phyloP scores from a whole-genome alignment of 805 yeast genomes.

The Starmerella geochares region DNA sequence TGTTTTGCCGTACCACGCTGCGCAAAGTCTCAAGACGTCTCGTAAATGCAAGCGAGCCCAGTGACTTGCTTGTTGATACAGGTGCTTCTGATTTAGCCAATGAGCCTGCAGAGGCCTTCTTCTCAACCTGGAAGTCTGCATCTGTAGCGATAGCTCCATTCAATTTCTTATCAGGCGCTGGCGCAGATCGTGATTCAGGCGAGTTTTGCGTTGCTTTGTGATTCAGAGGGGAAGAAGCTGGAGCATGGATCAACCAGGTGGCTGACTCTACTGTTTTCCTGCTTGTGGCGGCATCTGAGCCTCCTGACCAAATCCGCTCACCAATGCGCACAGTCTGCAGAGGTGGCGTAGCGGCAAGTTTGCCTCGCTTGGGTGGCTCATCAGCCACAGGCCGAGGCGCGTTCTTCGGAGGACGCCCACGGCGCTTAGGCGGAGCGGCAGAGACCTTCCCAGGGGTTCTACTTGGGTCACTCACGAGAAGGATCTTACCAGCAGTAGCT shows the following conservation, averaged over 20 bases:
- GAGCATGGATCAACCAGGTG: no score
- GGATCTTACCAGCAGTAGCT: constrained; percentile 7
- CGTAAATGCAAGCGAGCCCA: constrained; percentile 36
- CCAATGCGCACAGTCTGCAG: background rate
- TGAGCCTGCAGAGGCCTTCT: no score
- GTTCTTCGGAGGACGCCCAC: constrained; percentile 25
- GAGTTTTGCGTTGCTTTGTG: no score
- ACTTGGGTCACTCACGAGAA: constrained; percentile 8
- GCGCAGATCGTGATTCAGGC: no score
- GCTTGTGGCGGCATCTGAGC: background rate
- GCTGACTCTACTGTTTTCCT: no score
- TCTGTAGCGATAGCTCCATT: no score
- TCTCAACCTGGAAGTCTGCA: no score
- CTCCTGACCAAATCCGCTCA: background rate
- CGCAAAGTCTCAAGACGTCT: constrained; percentile 40
- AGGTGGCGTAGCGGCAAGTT: background rate
- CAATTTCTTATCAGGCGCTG: no score
- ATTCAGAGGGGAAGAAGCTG: no score
- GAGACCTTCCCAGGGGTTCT: background rate
- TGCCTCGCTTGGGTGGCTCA: background rate
- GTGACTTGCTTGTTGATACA: background rate
- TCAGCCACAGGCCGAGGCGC: background rate
- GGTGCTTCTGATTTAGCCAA: background rate
- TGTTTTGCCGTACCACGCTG: constrained; percentile 35
- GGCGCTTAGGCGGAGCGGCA: constrained; percentile 7